These are phyloP conservation scores for Chalaropsis thielavioides DNA, from an alignment of 2,329 filamentous ascomycete genomes.

Conservation along the genomic window DNA sequence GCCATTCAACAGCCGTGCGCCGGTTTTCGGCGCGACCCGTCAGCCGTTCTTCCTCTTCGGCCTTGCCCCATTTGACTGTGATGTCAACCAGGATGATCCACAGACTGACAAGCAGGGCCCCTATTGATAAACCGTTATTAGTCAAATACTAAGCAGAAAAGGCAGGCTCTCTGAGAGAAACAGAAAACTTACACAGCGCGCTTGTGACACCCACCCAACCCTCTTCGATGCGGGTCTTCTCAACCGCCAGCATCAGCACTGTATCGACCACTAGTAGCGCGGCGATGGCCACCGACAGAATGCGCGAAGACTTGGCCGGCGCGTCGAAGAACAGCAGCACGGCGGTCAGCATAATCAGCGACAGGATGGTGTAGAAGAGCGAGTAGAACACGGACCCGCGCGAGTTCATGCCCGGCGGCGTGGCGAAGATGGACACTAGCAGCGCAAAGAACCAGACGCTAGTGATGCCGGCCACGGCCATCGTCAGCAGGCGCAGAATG, in stretches of 20 bases:
- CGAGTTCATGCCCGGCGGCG: conserved; percentile 70
- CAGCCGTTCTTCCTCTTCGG: conserved; percentile 79
- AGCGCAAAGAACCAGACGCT: conserved; percentile 89
- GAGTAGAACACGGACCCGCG: conserved; percentile 87
- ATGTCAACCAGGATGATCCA: conserved; percentile 71
- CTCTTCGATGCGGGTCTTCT: conserved; percentile 65
- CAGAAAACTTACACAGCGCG: conserved; percentile 43
- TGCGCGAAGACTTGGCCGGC: conserved; percentile 64
- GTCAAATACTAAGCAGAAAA: not conserved
- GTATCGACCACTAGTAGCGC: conserved; percentile 43
- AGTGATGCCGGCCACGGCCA: conserved; percentile 58
- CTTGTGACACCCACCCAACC: conserved; percentile 82
- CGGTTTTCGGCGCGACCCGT: conserved; percentile 80
- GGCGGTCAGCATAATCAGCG: conserved; percentile 60
- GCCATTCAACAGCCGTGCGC: conserved; percentile 70
- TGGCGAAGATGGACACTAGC: conserved; percentile 81
- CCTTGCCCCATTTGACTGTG: conserved; percentile 80
- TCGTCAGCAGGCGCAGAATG: conserved; percentile 60
- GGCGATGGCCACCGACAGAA: conserved; percentile 55
- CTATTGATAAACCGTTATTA: conserved; percentile 19
- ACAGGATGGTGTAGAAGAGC: conserved; percentile 69
- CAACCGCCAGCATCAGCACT: conserved; percentile 64
- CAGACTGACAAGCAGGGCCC: conserved; percentile 63
- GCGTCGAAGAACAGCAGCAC: conserved; percentile 75
- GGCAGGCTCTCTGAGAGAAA: not conserved